Percentiles rank a stretch among this genome's conserved stretches.
These are phyloP conservation scores for Pelargonium myrrhifolium DNA, from an alignment of 441 rosid genomes.

Conservation along the genomic window DNA sequence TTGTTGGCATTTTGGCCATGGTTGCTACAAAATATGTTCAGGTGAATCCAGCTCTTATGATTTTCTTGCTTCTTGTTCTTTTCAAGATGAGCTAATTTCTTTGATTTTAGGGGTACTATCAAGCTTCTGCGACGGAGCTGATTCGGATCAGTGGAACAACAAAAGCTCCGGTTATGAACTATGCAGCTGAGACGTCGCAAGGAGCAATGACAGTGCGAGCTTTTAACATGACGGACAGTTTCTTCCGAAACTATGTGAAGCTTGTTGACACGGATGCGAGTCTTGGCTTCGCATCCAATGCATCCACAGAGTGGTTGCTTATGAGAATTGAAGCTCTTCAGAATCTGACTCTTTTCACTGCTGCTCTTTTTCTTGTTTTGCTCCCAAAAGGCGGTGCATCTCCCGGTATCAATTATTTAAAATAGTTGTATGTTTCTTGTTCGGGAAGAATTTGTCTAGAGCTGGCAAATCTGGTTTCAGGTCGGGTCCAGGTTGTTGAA, in stretches of 20 bases:
- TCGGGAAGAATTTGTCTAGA: not conserved
- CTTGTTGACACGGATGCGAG: conserved; percentile 65
- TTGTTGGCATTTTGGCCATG: conserved; percentile 51
- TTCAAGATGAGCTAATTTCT: too few species aligned
- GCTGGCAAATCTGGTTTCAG: too few species aligned
- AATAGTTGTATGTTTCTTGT: not conserved
- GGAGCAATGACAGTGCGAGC: conserved; percentile 82
- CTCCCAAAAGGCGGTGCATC: conserved; percentile 53
- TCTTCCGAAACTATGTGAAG: conserved; percentile 45
- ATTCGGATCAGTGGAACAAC: too few species aligned
- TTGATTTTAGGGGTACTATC: too few species aligned
- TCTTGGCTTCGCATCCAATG: conserved; percentile 67
- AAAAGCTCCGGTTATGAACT: too few species aligned
- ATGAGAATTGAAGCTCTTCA: conserved; percentile 62
- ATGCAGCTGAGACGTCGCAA: conserved; percentile 70
- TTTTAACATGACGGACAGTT: conserved; percentile 54
- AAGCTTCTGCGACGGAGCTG: too few species aligned
- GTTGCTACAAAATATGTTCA: conserved; percentile 59
- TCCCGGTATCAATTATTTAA: conserved; percentile 37
- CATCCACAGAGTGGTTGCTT: conserved; percentile 71
- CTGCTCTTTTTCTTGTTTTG: conserved; percentile 61
- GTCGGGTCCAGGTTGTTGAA: too few species aligned
- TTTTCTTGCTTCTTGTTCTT: too few species aligned
- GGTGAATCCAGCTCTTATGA: too few species aligned
- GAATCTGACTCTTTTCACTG: conserved; percentile 58